Base-by-base conservation (phyloP, 78 protist genomes). In the Dictyostelium citrinum region DNA sequence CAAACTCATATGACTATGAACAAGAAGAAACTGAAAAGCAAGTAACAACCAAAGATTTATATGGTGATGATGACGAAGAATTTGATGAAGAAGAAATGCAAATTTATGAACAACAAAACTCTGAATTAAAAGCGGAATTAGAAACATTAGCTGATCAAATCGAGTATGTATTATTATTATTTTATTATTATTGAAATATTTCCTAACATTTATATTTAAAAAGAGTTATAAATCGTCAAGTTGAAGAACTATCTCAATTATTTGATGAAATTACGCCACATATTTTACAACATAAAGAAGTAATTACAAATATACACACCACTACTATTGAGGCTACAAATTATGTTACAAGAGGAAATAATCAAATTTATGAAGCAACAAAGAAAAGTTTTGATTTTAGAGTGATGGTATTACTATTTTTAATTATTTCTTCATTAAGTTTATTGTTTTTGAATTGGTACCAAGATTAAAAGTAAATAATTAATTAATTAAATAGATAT, bases 211-310 rank as follows among this genome's bases (percentile, higher is more conserved):
- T n/a, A n/a, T n/a, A 67, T 41, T 64, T 17, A 16, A 8, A 35
- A n/a, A 85, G 91, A 29, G 78, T 61, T 31, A 77, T 86, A 41
- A 60, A 86, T 71, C 35, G 45, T 41, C 83, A 77, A 76, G 49
- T 86, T 17, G 92, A 86, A 24, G 92, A 77, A 29, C 22, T 86
- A 11, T 77, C 92, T 20, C n/a, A 31, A 10, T 31, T 86, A 41
- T 86, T 77, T 77, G 92, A 86, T 77, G 84, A 86, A 75, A 77
- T 86, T 43, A 86, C 92, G 27, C 92, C 92, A 0, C 92, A 86
- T 33, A 77, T 86, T 22, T 49, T 86, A 49, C 64, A 82, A 45
- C 92, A 86, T 39, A 75, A 74, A 77, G 92, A 86, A 29, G 67
- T 43, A 7, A 75, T 86, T 10, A 49, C 79, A 20, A 77, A 55